Percentiles rank a stretch among this genome's conserved stretches.
Evolutionary conservation across 305 asterid genomes (phyloP).

Genomic region (Fraxinus velutina): DNA sequence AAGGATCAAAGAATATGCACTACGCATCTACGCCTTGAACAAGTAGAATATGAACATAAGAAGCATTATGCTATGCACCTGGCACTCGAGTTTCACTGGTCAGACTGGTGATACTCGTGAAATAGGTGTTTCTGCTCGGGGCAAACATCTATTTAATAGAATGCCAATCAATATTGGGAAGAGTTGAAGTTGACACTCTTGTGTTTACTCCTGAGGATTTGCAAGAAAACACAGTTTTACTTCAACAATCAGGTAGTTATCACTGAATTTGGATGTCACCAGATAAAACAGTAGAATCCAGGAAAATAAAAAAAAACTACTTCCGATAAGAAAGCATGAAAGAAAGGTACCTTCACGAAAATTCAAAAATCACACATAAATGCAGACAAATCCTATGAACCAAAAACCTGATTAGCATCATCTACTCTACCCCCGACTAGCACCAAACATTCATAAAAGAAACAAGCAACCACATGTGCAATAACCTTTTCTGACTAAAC

Average conservation of each 20-base stretch:
- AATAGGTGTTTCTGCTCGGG: neutral
- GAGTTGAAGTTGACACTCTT: neutral
- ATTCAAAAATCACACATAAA: neutral
- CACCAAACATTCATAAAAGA: neutral
- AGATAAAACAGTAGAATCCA: neutral
- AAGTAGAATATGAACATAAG: slow-evolving; percentile 6
- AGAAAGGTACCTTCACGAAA: neutral
- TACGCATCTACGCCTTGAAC: neutral
- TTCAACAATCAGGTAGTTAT: neutral
- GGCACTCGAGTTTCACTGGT: neutral
- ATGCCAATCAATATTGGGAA: neutral
- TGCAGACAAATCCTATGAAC: neutral
- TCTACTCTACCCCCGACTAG: neutral
- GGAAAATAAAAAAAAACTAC: neutral
- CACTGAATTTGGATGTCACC: neutral
- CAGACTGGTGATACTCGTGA: neutral
- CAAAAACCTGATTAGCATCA: neutral
- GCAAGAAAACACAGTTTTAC: neutral
- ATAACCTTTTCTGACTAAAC: neutral
- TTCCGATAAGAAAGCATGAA: neutral
- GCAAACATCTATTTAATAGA: neutral
- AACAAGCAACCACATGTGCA: neutral
- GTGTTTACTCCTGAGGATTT: neutral
- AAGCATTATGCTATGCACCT: neutral
- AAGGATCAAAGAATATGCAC: neutral